Percentiles rank a stretch among this genome's conserved stretches.
These are phyloP conservation scores for Fusarium chlamydosporum DNA, from an alignment of 2,329 filamentous ascomycete genomes.

Conservation along the genomic window DNA sequence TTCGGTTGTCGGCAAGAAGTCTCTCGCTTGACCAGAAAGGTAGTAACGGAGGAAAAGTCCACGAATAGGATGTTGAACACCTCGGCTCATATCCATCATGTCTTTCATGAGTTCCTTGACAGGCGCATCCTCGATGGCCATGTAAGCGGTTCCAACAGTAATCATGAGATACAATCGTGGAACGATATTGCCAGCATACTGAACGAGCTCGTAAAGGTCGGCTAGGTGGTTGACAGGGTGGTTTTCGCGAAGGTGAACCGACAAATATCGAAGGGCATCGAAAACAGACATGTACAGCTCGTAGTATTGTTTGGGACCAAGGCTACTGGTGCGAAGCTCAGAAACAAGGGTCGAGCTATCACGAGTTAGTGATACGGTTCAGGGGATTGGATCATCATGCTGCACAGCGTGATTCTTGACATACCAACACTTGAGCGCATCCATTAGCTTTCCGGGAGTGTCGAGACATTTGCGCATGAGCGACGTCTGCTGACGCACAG, in stretches of 20 bases:
- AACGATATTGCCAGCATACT: slow-evolving; percentile 98
- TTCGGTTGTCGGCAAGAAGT: slow-evolving; percentile 84
- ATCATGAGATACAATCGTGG: slow-evolving; percentile 98
- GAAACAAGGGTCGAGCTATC: slow-evolving; percentile 94
- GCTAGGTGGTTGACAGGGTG: slow-evolving; percentile 98
- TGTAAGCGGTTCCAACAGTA: slow-evolving; percentile 98
- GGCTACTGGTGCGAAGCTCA: slow-evolving; percentile 95
- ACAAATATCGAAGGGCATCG: slow-evolving; percentile 95
- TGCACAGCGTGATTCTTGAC: slow-evolving; percentile 53
- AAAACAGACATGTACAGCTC: slow-evolving; percentile 99
- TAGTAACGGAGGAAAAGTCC: slow-evolving; percentile 97
- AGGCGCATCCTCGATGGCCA: slow-evolving; percentile 97
- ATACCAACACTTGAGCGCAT: slow-evolving; percentile 99
- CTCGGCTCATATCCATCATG: slow-evolving; percentile 99
- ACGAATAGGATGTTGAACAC: slow-evolving; percentile 95
- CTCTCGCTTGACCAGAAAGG: slow-evolving; percentile 92
- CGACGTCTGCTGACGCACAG: slow-evolving; percentile 96
- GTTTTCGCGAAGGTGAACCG: slow-evolving; percentile 95
- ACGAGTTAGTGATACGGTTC: slow-evolving; percentile 29
- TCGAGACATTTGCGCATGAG: slow-evolving; percentile 99
- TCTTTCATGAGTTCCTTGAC: slow-evolving; percentile 99
- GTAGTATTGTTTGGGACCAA: slow-evolving; percentile 99
- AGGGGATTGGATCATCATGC: slow-evolving; percentile 19
- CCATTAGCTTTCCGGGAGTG: slow-evolving; percentile 98
- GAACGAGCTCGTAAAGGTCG: slow-evolving; percentile 96